These are phyloP conservation scores for Avena insularis DNA, from an alignment of 176 grass and related monocot species.

Conservation along the genomic window DNA sequence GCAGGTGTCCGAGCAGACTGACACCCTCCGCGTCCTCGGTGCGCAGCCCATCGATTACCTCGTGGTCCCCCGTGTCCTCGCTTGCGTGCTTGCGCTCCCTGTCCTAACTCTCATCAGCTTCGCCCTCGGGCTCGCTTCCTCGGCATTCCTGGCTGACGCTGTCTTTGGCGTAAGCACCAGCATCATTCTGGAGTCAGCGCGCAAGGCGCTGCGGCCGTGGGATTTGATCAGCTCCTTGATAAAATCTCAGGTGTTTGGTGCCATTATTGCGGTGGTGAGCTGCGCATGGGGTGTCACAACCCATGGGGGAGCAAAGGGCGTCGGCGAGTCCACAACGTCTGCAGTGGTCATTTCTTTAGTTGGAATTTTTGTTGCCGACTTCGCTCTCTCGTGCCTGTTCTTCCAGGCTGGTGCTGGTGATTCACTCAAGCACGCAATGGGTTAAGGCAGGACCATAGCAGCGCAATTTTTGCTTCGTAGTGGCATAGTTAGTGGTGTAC, in stretches of 20 bases:
- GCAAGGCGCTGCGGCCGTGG: constrained; percentile 84
- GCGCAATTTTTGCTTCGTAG: constrained; percentile 1
- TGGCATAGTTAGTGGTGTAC: constrained; percentile 46
- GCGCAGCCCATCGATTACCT: constrained; percentile 91
- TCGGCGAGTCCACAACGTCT: constrained; percentile 93
- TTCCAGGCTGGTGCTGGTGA: constrained; percentile 91
- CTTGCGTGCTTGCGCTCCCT: constrained; percentile 84
- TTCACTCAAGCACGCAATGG: constrained; percentile 92
- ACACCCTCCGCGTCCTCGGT: constrained; percentile 88
- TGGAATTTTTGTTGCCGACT: constrained; percentile 85
- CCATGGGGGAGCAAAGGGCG: constrained; percentile 89
- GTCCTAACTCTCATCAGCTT: constrained; percentile 89
- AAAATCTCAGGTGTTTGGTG: constrained; percentile 93
- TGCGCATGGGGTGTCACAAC: constrained; percentile 96
- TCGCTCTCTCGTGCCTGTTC: constrained; percentile 79
- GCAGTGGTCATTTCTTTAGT: constrained; percentile 93
- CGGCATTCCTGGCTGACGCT: constrained; percentile 81
- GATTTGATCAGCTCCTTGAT: constrained; percentile 91
- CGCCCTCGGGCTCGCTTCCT: constrained; percentile 79
- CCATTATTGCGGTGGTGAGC: constrained; percentile 85
- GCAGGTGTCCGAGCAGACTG: constrained; percentile 98
- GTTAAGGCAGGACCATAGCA: constrained; percentile 38
- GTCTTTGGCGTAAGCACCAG: constrained; percentile 92
- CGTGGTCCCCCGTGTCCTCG: constrained; percentile 81
- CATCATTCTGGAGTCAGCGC: constrained; percentile 98